phyloP scores from a whole-genome alignment of 2,329 filamentous ascomycete species.

The Chrysoporthe austroafricana region DNA sequence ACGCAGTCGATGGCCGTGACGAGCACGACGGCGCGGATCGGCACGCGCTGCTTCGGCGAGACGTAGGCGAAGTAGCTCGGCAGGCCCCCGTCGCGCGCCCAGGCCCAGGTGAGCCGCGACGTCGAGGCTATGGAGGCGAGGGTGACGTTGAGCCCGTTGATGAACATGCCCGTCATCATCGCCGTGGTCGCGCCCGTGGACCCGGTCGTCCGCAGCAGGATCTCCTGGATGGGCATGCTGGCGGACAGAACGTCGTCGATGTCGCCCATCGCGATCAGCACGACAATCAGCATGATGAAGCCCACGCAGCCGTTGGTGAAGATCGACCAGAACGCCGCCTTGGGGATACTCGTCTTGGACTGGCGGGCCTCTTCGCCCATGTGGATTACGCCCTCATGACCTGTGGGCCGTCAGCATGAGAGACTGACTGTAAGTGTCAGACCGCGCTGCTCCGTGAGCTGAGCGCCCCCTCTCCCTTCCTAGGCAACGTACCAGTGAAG shows the following conservation, averaged over 20 bases:
- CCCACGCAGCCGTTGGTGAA: slow-evolving; percentile 47
- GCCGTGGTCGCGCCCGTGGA: slow-evolving; percentile 45
- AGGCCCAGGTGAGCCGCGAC: slow-evolving; percentile 53
- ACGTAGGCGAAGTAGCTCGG: slow-evolving; percentile 32
- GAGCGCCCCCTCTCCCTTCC: background rate
- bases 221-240: slow-evolving; percentile 47
- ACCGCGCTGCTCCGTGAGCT: too few species aligned
- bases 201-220: slow-evolving; percentile 44
- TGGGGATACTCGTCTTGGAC: slow-evolving; percentile 50
- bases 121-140: slow-evolving; percentile 50
- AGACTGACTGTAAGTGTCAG: background rate
- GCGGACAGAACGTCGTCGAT: slow-evolving; percentile 39
- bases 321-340: slow-evolving; percentile 47
- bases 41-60: slow-evolving; percentile 39
- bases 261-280: slow-evolving; percentile 45
- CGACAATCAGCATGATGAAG: slow-evolving; percentile 47
- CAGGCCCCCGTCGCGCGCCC: slow-evolving; percentile 49
- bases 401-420: slow-evolving; percentile 31
- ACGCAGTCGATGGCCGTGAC: slow-evolving; percentile 38
- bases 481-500: slow-evolving; percentile 35
- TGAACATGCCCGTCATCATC: slow-evolving; percentile 44
- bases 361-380: slow-evolving; percentile 50
- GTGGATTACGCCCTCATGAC: slow-evolving; percentile 52
- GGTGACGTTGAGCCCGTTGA: slow-evolving; percentile 44
- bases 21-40: slow-evolving; percentile 42